phyloP scores from a whole-genome alignment of 192 early-diverging fungal species.

The Coemansia sp. region DNA sequence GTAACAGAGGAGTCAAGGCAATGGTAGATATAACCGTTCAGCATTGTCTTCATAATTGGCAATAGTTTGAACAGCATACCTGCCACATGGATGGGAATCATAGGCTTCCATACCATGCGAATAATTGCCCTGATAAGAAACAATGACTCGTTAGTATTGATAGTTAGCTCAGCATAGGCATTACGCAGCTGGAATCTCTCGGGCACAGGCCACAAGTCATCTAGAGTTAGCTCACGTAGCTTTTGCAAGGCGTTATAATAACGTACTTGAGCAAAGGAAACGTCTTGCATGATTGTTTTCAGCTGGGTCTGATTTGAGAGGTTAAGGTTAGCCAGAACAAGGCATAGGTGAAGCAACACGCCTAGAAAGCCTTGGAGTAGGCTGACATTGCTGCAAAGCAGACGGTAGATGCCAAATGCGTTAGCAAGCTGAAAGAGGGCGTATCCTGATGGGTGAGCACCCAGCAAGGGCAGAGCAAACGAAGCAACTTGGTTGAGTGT shows the following conservation, averaged over 20 bases:
- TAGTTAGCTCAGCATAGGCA: slow-evolving; percentile 22
- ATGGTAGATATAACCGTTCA: slow-evolving; percentile 20
- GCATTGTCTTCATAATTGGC: not conserved
- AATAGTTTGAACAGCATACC: slow-evolving; percentile 5
- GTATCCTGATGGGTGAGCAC: not conserved
- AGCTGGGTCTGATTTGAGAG: slow-evolving; percentile 8
- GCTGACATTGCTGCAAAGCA: not conserved
- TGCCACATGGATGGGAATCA: slow-evolving; percentile 27
- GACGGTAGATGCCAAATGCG: slow-evolving; percentile 18
- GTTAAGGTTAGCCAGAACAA: slow-evolving; percentile 24
- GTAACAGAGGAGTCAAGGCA: slow-evolving; percentile 20
- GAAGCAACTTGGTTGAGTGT: slow-evolving; percentile 9
- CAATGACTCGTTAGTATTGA: slow-evolving; percentile 27
- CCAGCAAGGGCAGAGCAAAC: slow-evolving; percentile 7
- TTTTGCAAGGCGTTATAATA: slow-evolving; percentile 20
- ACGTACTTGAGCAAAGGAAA: slow-evolving; percentile 16
- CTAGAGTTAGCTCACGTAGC: slow-evolving; percentile 17
- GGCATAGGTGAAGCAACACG: not conserved
- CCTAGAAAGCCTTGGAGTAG: not conserved
- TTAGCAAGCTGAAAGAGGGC: slow-evolving; percentile 20
- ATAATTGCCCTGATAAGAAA: slow-evolving; percentile 38
- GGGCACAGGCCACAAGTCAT: slow-evolving; percentile 27
- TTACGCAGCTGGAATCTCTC: slow-evolving; percentile 17
- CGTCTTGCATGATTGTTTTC: not conserved
- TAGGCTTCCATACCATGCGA: slow-evolving; percentile 43